phyloP scores from a whole-genome alignment of 768 basidiomycete genomes.

The Termitomyces sp. region DNA sequence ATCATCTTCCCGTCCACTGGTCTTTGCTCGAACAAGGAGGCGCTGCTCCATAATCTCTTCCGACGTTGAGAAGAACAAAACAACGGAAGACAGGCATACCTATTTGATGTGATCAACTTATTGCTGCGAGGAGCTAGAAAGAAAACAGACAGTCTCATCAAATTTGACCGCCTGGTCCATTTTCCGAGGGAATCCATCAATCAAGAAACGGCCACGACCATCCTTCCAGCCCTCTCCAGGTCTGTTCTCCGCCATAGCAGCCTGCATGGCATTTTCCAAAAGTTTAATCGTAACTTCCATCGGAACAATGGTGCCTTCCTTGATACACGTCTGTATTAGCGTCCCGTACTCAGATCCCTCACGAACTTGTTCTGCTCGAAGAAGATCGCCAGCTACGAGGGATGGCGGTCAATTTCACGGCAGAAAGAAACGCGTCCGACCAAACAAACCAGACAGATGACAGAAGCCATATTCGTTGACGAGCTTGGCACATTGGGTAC shows the following conservation, averaged over 20 bases:
- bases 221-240: conserved; percentile 56
- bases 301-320: conserved; percentile 90
- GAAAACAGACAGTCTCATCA: conserved; percentile 64
- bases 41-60: conserved; percentile 85
- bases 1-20: conserved; percentile 93
- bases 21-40: conserved; percentile 86
- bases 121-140: not conserved
- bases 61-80: conserved; percentile 83
- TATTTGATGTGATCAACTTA: conserved; percentile 20
- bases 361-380: conserved; percentile 89
- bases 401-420: conserved; percentile 6
- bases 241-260: conserved; percentile 40
- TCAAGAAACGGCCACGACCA: conserved; percentile 81
- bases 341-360: conserved; percentile 78
- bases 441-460: conserved; percentile 80
- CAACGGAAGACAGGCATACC: conserved; percentile 78
- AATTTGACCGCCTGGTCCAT: conserved; percentile 97
- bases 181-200: conserved; percentile 97
- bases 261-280: conserved; percentile 86
- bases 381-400: conserved; percentile 84
- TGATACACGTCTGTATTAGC: conserved; percentile 84
- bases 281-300: conserved; percentile 97
- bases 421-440: not conserved
- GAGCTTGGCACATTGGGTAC: conserved; percentile 86
- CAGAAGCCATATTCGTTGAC: conserved; percentile 84